Conservation (phyloP, 78 protist species). For the Dictyostelium firmibasis region DNA sequence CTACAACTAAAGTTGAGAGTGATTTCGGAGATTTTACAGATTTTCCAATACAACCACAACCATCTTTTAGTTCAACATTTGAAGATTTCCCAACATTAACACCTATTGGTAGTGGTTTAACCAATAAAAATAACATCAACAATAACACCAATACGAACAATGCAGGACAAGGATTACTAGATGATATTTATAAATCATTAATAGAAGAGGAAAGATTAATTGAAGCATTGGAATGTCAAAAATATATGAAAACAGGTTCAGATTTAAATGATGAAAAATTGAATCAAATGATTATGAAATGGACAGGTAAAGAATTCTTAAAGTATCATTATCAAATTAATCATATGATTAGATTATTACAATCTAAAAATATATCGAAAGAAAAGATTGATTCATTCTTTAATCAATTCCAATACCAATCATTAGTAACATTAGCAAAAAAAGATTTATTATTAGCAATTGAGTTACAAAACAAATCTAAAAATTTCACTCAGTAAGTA, state of each 20-base stretch:
- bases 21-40: neutral
- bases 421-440: slow-evolving; percentile 12
- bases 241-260: neutral
- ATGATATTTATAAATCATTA: slow-evolving; percentile 36
- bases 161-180: slow-evolving; percentile 4
- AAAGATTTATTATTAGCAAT: slow-evolving; percentile 34
- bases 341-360: slow-evolving; percentile 41
- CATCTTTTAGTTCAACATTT: neutral
- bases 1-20: neutral
- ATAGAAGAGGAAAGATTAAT: slow-evolving; percentile 48
- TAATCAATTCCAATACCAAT: slow-evolving; percentile 39
- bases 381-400: slow-evolving; percentile 49
- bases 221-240: slow-evolving; percentile 63
- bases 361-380: slow-evolving; percentile 19
- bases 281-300: slow-evolving; percentile 17
- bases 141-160: neutral
- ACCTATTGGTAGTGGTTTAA: neutral
- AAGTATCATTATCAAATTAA: slow-evolving; percentile 2
- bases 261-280: slow-evolving; percentile 4
- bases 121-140: neutral
- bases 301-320: slow-evolving; percentile 10
- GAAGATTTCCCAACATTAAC: neutral
- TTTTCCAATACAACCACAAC: neutral
- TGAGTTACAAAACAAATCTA: slow-evolving; percentile 63
- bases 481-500: neutral